phyloP scores from a whole-genome alignment of 1,284 basidiomycete genomes.

The Naganishia sp. region DNA sequence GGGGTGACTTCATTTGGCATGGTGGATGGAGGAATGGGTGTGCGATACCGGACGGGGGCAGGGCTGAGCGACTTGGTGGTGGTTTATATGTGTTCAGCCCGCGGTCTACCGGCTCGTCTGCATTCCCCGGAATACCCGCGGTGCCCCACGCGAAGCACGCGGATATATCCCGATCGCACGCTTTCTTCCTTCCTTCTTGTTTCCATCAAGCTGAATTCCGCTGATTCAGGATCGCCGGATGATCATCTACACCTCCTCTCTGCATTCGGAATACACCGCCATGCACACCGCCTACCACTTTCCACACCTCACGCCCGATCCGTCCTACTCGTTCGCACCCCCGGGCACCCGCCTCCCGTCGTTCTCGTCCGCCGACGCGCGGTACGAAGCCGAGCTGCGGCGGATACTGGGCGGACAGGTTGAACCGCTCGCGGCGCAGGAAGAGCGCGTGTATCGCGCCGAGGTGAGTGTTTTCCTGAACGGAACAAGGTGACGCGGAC shows the following conservation, averaged over 20 bases:
- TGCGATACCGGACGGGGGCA: background rate
- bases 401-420: conserved; percentile 1
- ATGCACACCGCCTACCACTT: conserved; percentile 26
- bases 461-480: conserved; percentile 14
- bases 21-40: background rate
- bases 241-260: background rate
- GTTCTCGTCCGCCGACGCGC: background rate
- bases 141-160: conserved; percentile 5
- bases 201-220: too few species aligned
- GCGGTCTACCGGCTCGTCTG: too few species aligned
- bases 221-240: too few species aligned
- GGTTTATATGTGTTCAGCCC: too few species aligned
- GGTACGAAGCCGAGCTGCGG: conserved; percentile 15
- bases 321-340: conserved; percentile 21
- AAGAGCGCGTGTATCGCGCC: conserved; percentile 32
- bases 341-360: conserved; percentile 5
- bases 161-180: background rate
- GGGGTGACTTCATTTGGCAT: conserved; percentile 11
- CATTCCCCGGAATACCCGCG: conserved; percentile 3
- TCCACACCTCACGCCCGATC: conserved; percentile 24
- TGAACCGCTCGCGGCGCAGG: conserved; percentile 25
- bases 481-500: background rate
- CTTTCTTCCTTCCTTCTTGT: too few species aligned
- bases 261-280: background rate
- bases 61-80: too few species aligned